phyloP scores from a whole-genome alignment of 179 eudicot species.

The Monotropa hypopitys region DNA sequence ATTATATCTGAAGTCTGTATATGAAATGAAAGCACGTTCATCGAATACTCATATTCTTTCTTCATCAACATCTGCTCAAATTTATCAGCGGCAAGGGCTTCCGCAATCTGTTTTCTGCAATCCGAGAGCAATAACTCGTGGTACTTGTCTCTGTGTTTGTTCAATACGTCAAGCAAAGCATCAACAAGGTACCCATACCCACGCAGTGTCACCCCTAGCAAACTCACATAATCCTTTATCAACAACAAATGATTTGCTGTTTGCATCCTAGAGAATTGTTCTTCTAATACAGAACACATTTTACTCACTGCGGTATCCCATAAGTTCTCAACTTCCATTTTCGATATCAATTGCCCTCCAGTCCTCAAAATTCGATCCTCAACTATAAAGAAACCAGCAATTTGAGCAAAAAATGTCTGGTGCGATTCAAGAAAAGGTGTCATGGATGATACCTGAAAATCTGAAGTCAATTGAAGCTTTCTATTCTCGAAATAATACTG shows the following conservation, averaged over 20 bases:
- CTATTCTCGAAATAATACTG: constrained; percentile 76
- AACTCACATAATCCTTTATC: constrained; percentile 92
- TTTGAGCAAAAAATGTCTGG: constrained; percentile 90
- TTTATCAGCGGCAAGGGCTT: constrained; percentile 68
- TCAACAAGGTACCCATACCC: constrained; percentile 82
- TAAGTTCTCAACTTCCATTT: constrained; percentile 84
- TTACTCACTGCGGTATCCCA: constrained; percentile 96
- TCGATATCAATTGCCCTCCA: constrained; percentile 75
- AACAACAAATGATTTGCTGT: constrained; percentile 87
- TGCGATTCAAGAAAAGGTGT: constrained; percentile 90
- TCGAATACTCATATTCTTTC: constrained; percentile 90
- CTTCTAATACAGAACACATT: constrained; percentile 92
- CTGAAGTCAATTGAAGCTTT: constrained; percentile 82
- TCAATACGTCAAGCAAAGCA: constrained; percentile 83
- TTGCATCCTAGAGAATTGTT: constrained; percentile 93
- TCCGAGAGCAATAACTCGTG: constrained; percentile 78
- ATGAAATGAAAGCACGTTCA: constrained; percentile 86
- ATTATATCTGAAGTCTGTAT: constrained; percentile 74
- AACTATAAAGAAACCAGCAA: constrained; percentile 92
- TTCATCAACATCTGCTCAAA: constrained; percentile 94
- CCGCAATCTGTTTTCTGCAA: constrained; percentile 82
- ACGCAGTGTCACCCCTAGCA: constrained; percentile 78
- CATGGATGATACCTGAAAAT: constrained; percentile 92
- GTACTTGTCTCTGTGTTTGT: constrained; percentile 93
- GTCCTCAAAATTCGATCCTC: constrained; percentile 89